A percentile compares a stretch with the other conserved stretches of the same genome.
phyloP scores from a whole-genome alignment of 192 early-diverging fungal species.

The Mortierella claussenii region DNA sequence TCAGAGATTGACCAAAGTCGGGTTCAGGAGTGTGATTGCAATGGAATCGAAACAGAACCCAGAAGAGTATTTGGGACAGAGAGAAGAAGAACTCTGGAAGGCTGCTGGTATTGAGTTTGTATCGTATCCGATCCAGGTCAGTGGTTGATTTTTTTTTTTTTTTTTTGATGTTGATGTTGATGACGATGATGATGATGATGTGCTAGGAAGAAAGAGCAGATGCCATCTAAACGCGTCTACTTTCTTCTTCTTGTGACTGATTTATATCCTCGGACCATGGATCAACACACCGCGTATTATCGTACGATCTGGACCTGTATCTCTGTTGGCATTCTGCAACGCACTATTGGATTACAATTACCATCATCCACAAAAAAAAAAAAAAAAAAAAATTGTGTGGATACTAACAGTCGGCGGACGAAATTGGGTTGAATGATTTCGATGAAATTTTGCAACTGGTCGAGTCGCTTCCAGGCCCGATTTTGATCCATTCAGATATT shows the following conservation, averaged over 20 bases:
- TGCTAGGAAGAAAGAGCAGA: constrained; percentile 20
- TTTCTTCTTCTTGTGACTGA: constrained; percentile 7
- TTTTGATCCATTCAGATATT: constrained; percentile 48
- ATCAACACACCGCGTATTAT: not conserved
- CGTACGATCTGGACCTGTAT: not conserved
- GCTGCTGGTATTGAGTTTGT: constrained; percentile 18
- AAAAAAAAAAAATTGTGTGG: not conserved
- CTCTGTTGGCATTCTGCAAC: too few relatives aligned
- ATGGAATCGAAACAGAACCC: constrained; percentile 50
- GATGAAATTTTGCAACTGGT: constrained; percentile 45
- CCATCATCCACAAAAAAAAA: not conserved
- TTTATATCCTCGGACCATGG: not conserved
- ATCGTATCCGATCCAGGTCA: constrained; percentile 49
- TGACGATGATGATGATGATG: not conserved
- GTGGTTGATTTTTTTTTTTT: not conserved
- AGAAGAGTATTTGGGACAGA: constrained; percentile 22
- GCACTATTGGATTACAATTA: constrained; percentile 1
- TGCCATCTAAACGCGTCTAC: constrained; percentile 26
- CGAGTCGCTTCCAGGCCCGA: constrained; percentile 35
- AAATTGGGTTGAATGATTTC: constrained; percentile 38
- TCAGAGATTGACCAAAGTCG: constrained; percentile 35
- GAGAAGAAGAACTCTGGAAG: constrained; percentile 23
- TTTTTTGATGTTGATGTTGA: not conserved
- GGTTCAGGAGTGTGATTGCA: constrained; percentile 45
- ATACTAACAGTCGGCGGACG: constrained; percentile 36